Evolutionary conservation across 169 alveolate species (phyloP), one percentile per base, ranked within the genome.

Genomic region (Cryptosporidium sp.): DNA sequence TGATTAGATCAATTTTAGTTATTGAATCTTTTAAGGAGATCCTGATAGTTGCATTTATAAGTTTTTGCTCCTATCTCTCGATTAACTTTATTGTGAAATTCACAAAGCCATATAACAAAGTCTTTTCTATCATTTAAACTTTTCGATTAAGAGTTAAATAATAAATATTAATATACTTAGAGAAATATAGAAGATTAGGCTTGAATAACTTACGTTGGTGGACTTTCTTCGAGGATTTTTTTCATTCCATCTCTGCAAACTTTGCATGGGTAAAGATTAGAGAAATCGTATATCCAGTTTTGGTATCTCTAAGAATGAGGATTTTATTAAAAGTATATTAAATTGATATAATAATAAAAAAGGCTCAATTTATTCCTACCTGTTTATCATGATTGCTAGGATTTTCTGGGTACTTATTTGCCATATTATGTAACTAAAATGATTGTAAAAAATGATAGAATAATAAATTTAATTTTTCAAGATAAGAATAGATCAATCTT

Each of bases 381-480:
- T 80, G 42, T 14, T 42, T 39, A 26, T 42, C 75, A 9, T 0
- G 10, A 9, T 23, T 37, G n/a, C 14, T 51, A 26, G 89, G 89
- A 65, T 60, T 62, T 42, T 62, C 75, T 39, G 89, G 89, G 23
- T 62, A 80, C 62, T n/a, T 60, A 80, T 80, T 80, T 21, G 89
- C 89, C 73, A 80, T 80, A 51, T 45, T 80, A 62, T 80, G 89
- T 45, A 80, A 18, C 89, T 80, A 62, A 61, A 48, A 72, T 39
- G 12, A 67, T 6, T 0, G 3, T 67, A 33, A 67, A 48, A 14
- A 16, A 48, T 0, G 2, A 48, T 14, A 48, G 23, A 48, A 2
- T 48, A 5, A 14, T 48, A 29, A 21, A 51, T 29, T 48, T 29
- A 0, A 52, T 45, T 48, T 48, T 26, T 26, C 2, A 51, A 4